Conservation (phyloP, 2,329 filamentous ascomycete genomes). For the Trichoderma simmonsii region DNA sequence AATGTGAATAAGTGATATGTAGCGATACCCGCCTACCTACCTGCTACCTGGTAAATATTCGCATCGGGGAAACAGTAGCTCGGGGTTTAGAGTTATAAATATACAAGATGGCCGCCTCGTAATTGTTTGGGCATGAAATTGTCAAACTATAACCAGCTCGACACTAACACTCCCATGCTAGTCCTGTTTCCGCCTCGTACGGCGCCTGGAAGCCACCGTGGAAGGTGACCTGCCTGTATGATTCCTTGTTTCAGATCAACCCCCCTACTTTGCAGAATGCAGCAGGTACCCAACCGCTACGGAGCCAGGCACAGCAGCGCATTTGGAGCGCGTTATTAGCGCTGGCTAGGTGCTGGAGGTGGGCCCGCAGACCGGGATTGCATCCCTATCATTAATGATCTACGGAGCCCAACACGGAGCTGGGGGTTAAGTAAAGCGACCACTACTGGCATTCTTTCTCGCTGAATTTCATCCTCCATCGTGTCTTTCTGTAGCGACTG, state of each 20-base stretch:
- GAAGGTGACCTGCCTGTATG: not conserved
- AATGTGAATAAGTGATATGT: not conserved
- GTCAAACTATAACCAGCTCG: not conserved
- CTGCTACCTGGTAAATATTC: not conserved
- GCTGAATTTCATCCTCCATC: slow-evolving; percentile 1
- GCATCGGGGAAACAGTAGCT: not conserved
- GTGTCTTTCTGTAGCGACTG: slow-evolving; percentile 2
- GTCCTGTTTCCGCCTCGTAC: not conserved
- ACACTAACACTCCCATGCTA: not conserved
- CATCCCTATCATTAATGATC: slow-evolving; percentile 17
- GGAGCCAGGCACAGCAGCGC: not conserved
- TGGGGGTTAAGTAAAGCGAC: not conserved
- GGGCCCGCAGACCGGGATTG: slow-evolving; percentile 4
- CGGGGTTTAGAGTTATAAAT: not conserved
- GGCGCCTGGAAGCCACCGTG: not conserved
- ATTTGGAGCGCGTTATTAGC: slow-evolving; percentile 13
- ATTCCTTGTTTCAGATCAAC: slow-evolving; percentile 6
- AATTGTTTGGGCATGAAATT: not conserved
- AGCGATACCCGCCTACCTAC: not conserved
- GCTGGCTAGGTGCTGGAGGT: slow-evolving; percentile 3
- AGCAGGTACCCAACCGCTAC: slow-evolving; percentile 13
- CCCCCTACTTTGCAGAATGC: slow-evolving; percentile 13
- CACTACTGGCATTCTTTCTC: not conserved
- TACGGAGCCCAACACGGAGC: not conserved
- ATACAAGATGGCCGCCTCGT: not conserved